phyloP scores from a whole-genome alignment of 768 basidiomycete species.

The Neoboletus subvelutipes region DNA sequence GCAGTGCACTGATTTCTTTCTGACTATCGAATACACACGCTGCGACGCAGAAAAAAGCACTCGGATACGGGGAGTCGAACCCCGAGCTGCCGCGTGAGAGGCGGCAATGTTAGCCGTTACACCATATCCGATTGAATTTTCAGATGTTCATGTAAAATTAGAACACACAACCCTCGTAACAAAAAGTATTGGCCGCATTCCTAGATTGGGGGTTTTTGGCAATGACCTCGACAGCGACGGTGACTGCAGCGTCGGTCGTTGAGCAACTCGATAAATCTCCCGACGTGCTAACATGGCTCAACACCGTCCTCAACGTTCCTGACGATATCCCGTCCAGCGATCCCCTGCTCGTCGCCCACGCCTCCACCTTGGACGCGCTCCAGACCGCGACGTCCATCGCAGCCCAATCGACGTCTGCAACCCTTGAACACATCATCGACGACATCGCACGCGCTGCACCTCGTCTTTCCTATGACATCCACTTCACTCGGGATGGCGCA shows the following conservation, averaged over 20 bases:
- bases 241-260: slow-evolving; percentile 42
- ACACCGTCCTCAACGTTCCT: slow-evolving; percentile 50
- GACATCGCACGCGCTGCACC: slow-evolving; percentile 92
- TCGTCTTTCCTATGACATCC: slow-evolving; percentile 90
- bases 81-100: slow-evolving; percentile 52
- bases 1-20: too few species aligned
- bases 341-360: slow-evolving; percentile 45
- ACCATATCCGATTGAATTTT: slow-evolving; percentile 46
- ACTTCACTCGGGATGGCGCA: slow-evolving; percentile 95
- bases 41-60: too few species aligned
- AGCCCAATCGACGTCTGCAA: slow-evolving; percentile 82
- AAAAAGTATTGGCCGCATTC: neutral
- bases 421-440: slow-evolving; percentile 86
- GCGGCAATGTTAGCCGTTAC: slow-evolving; percentile 70
- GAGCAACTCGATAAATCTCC: slow-evolving; percentile 58
- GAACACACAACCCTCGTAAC: too few species aligned
- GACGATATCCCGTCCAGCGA: slow-evolving; percentile 39
- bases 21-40: too few species aligned
- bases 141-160: too few species aligned
- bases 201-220: neutral
- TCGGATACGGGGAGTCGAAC: slow-evolving; percentile 36
- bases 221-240: slow-evolving; percentile 23
- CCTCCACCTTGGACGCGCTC: slow-evolving; percentile 72
- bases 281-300: slow-evolving; percentile 71
- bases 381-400: slow-evolving; percentile 82